These are phyloP conservation scores for Carex littledalei DNA, from an alignment of 176 grass and related monocot species.

Conservation along the genomic window DNA sequence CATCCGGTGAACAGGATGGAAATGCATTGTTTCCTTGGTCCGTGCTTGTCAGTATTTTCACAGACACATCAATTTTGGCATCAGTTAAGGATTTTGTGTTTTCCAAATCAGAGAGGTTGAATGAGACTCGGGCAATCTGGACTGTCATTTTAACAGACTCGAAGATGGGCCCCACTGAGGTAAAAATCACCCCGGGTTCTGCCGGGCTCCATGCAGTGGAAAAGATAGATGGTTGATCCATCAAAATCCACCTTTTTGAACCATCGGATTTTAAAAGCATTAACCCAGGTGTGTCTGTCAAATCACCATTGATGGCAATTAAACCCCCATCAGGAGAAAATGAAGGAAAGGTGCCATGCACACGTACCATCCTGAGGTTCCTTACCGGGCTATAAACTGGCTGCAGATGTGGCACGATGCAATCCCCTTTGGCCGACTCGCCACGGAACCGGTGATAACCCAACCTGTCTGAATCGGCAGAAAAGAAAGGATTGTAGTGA, in stretches of 20 bases:
- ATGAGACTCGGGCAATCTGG: slow-evolving; percentile 56
- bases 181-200: slow-evolving; percentile 57
- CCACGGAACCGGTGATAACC: slow-evolving; percentile 95
- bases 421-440: slow-evolving; percentile 30
- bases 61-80: slow-evolving; percentile 5
- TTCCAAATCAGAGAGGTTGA: slow-evolving; percentile 46
- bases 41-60: slow-evolving; percentile 42
- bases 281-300: slow-evolving; percentile 44
- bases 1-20: slow-evolving; percentile 68
- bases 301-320: slow-evolving; percentile 71
- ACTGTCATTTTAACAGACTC: slow-evolving; percentile 70
- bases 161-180: slow-evolving; percentile 79
- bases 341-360: slow-evolving; percentile 71
- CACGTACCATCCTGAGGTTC: slow-evolving; percentile 53
- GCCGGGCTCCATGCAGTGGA: slow-evolving; percentile 64
- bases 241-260: slow-evolving; percentile 49
- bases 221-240: slow-evolving; percentile 49
- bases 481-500: slow-evolving; percentile 96
- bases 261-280: slow-evolving; percentile 53
- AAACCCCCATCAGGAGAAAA: slow-evolving; percentile 59
- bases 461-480: slow-evolving; percentile 32
- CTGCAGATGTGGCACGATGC: slow-evolving; percentile 48
- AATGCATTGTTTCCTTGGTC: slow-evolving; percentile 86
- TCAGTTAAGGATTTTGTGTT: background rate
- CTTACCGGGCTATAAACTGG: slow-evolving; percentile 49